A percentile compares a stretch with the other conserved stretches of the same genome.
Conservation (phyloP, 2,329 filamentous ascomycete genomes). For the Emmonsia crescens region DNA sequence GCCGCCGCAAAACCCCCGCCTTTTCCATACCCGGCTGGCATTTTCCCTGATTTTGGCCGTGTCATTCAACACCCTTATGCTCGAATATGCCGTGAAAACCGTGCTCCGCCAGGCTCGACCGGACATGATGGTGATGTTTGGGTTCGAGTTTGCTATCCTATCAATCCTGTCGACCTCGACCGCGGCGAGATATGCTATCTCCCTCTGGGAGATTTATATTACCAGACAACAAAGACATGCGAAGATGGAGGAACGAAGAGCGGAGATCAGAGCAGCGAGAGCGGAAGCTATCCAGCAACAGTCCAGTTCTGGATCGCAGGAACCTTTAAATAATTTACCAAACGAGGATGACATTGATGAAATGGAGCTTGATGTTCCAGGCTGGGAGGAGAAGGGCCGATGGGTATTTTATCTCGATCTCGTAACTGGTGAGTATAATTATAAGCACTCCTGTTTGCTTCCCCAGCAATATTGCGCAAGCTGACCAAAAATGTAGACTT, state of each 20-base stretch:
- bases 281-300: conserved; percentile 36
- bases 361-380: conserved; percentile 87
- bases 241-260: conserved; percentile 56
- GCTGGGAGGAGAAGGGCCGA: conserved; percentile 92
- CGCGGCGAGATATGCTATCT: conserved; percentile 64
- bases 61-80: conserved; percentile 66
- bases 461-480: neutral
- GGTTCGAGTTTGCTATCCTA: conserved; percentile 91
- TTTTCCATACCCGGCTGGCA: conserved; percentile 77
- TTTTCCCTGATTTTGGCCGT: conserved; percentile 70
- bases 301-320: conserved; percentile 26
- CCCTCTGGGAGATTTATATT: conserved; percentile 65
- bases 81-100: conserved; percentile 68
- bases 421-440: conserved; percentile 51
- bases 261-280: conserved; percentile 50
- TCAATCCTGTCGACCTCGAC: conserved; percentile 72
- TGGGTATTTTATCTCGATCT: conserved; percentile 86
- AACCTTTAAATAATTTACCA: conserved; percentile 39
- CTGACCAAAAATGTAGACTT: conserved; percentile 51
- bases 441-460: neutral
- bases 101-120: conserved; percentile 82
- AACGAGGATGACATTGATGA: conserved; percentile 72
- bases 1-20: conserved; percentile 71
- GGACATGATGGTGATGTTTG: conserved; percentile 99
- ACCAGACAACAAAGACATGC: conserved; percentile 61